Evolutionary conservation across 192 early-diverging fungal genomes (phyloP).

Genomic region (Backusella tarrabulga): DNA sequence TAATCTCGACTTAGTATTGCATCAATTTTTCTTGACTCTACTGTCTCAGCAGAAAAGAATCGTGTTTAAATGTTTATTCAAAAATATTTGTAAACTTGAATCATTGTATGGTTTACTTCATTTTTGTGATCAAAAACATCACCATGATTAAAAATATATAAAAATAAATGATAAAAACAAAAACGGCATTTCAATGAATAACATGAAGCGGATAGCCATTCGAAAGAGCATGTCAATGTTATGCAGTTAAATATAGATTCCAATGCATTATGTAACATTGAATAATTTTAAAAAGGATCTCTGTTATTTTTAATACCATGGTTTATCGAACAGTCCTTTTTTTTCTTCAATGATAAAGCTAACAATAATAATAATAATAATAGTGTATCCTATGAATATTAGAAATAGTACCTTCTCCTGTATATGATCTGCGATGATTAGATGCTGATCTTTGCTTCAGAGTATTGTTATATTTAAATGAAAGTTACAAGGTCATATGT

Average conservation of each 20-base stretch:
- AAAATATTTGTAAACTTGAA: neutral
- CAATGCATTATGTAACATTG: neutral
- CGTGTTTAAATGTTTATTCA: neutral
- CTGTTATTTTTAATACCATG: neutral
- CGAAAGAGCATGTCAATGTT: neutral
- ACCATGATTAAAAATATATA: neutral
- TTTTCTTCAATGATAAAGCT: neutral
- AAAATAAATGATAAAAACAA: neutral
- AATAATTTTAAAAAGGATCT: neutral
- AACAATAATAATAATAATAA: neutral
- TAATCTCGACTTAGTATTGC: neutral
- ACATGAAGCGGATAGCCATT: neutral
- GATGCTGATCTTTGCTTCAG: neutral
- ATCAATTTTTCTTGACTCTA: constrained; percentile 11
- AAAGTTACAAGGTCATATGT: neutral
- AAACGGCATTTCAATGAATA: neutral
- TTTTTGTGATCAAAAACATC: neutral
- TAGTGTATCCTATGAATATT: neutral
- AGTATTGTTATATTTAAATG: neutral
- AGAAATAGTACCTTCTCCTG: neutral
- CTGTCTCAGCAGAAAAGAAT: neutral
- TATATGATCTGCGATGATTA: neutral
- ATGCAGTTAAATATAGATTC: neutral
- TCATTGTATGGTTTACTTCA: neutral
- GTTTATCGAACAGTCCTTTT: neutral